Evolutionary conservation across 306 rosid species (phyloP).

Genomic region (Vigna radiata): DNA sequence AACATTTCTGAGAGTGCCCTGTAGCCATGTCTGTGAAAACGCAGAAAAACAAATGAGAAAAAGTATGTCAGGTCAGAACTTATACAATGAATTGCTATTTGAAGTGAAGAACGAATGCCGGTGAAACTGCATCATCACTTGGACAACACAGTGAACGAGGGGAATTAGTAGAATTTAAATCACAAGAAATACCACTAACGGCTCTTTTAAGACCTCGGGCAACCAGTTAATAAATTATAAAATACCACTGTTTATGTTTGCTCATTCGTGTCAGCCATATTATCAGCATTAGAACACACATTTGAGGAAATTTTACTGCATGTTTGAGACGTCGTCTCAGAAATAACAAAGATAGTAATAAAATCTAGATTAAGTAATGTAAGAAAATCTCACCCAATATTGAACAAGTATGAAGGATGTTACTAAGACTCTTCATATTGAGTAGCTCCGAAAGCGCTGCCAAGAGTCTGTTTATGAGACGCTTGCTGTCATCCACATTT

Average conservation of each 20-base stretch:
- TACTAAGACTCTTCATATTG: constrained; percentile 51
- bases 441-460: constrained; percentile 53
- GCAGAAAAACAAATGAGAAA: background rate
- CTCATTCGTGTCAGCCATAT: background rate
- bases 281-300: constrained; percentile 11
- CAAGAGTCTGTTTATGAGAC: constrained; percentile 67
- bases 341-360: background rate
- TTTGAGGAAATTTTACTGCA: constrained; percentile 22
- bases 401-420: constrained; percentile 73
- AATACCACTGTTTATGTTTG: background rate
- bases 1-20: constrained; percentile 81
- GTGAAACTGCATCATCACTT: background rate
- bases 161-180: constrained; percentile 3
- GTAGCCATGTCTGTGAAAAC: constrained; percentile 78
- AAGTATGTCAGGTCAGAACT: background rate
- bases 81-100: background rate
- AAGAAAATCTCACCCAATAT: constrained; percentile 67
- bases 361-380: constrained; percentile 15
- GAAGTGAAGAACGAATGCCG: background rate
- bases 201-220: background rate
- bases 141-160: background rate
- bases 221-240: background rate
- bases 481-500: constrained; percentile 85
- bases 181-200: background rate
- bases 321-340: constrained; percentile 9